Conservation (phyloP, 2,329 filamentous ascomycete species). For the Pseudocercospora cruenta region DNA sequence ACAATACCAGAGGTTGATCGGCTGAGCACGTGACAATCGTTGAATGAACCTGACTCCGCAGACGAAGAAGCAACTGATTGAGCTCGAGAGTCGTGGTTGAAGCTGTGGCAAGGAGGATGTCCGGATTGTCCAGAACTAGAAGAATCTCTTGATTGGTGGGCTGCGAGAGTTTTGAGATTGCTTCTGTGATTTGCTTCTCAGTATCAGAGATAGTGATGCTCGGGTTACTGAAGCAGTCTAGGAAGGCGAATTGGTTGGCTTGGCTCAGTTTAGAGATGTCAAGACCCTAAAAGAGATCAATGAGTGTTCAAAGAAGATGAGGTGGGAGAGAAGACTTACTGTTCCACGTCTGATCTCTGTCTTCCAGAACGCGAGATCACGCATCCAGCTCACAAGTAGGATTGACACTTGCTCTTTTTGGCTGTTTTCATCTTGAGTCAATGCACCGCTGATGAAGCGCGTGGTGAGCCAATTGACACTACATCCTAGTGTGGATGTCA, state of each 20-base stretch:
- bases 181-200: constrained; percentile 13
- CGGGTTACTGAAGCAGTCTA: constrained; percentile 66
- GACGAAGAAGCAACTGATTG: constrained; percentile 34
- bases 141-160: constrained; percentile 35
- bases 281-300: constrained; percentile 57
- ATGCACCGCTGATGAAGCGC: constrained; percentile 54
- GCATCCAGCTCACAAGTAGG: constrained; percentile 80
- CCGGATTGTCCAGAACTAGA: constrained; percentile 51
- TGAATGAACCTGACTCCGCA: constrained; percentile 56
- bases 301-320: background rate
- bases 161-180: constrained; percentile 14
- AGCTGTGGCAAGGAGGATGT: constrained; percentile 45
- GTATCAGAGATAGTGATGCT: constrained; percentile 15
- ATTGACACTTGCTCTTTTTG: constrained; percentile 49
- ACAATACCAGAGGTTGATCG: constrained; percentile 68
- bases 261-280: constrained; percentile 66
- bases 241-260: constrained; percentile 67
- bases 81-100: constrained; percentile 35
- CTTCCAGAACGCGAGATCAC: constrained; percentile 78
- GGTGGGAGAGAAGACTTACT: constrained; percentile 20
- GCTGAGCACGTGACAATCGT: constrained; percentile 71
- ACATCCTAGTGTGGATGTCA: constrained; percentile 66
- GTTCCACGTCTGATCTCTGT: constrained; percentile 54
- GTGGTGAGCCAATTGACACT: constrained; percentile 60
- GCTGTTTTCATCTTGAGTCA: constrained; percentile 34